Conservation (phyloP, 345 rosid species). For the Bruguiera sexangula region DNA sequence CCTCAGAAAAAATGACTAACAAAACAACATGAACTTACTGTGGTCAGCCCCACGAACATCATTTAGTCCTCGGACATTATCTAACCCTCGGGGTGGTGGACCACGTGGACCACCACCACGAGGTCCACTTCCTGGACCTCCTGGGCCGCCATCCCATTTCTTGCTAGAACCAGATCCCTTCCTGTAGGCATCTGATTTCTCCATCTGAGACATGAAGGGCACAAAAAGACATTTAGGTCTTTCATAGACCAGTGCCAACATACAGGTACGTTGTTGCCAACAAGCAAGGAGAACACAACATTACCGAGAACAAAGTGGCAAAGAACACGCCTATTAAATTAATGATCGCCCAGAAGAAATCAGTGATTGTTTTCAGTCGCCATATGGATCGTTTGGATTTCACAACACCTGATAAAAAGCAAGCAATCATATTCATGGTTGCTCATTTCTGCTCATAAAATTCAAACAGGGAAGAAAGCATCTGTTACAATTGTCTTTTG, state of each 20-base stretch:
- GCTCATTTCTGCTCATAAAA: background rate
- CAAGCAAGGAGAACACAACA: background rate
- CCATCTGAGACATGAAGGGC: slow-evolving; percentile 52
- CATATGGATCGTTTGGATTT: slow-evolving; percentile 57
- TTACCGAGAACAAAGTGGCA: slow-evolving; percentile 72
- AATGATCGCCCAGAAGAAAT: slow-evolving; percentile 66
- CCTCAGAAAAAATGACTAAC: background rate
- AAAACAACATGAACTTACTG: slow-evolving; percentile 35
- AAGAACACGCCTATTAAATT: slow-evolving; percentile 61
- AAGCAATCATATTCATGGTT: background rate
- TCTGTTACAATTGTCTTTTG: background rate
- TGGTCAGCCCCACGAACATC: slow-evolving; percentile 71
- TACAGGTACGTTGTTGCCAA: background rate
- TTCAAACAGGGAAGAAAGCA: background rate
- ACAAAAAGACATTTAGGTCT: background rate
- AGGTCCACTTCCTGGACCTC: slow-evolving; percentile 77
- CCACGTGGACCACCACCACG: slow-evolving; percentile 64
- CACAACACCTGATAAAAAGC: slow-evolving; percentile 39
- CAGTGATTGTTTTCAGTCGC: slow-evolving; percentile 60
- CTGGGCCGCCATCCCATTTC: slow-evolving; percentile 88
- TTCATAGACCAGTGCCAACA: background rate
- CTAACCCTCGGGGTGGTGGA: slow-evolving; percentile 65
- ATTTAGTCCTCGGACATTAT: slow-evolving; percentile 73
- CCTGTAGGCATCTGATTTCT: slow-evolving; percentile 65
- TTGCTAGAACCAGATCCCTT: slow-evolving; percentile 65